Conservation (phyloP, 2,329 filamentous ascomycete species). For the Aspergillus pseudotamarii region DNA sequence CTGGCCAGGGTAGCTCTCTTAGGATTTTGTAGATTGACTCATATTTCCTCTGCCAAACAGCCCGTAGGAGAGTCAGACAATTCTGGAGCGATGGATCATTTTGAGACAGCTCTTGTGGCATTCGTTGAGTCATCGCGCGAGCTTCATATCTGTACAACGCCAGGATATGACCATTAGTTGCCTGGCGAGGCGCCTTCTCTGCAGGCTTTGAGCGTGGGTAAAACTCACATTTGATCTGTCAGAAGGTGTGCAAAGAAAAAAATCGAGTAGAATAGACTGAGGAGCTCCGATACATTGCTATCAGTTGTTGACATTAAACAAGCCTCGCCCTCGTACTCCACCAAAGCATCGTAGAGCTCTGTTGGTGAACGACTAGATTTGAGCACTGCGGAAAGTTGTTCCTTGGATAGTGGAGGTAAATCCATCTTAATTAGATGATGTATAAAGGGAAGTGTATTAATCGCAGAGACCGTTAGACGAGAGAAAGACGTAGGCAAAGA, state of each 20-base stretch:
- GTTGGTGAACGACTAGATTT: constrained; percentile 32
- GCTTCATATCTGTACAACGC: constrained; percentile 38
- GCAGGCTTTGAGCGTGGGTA: background rate
- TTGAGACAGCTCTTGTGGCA: constrained; percentile 34
- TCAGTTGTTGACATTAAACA: constrained; percentile 30
- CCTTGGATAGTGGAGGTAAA: constrained; percentile 32
- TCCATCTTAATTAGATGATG: constrained; percentile 26
- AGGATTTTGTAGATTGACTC: constrained; percentile 39
- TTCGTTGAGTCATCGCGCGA: constrained; percentile 40
- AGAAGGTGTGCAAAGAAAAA: constrained; percentile 46
- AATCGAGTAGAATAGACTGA: constrained; percentile 42
- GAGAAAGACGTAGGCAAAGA: background rate
- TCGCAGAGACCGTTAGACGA: background rate
- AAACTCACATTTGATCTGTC: constrained; percentile 41
- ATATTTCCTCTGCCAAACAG: constrained; percentile 43
- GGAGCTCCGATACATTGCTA: constrained; percentile 29
- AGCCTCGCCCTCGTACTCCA: constrained; percentile 39
- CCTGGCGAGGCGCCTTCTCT: background rate
- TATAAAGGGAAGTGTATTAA: background rate
- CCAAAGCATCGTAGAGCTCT: constrained; percentile 39
- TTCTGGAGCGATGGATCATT: constrained; percentile 38
- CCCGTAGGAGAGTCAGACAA: constrained; percentile 38
- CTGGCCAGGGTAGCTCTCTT: constrained; percentile 38
- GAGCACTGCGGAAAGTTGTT: constrained; percentile 34
- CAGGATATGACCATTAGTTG: constrained; percentile 7